phyloP scores from a whole-genome alignment of 2,329 filamentous ascomycete species.

The Huntiella abstrusa region DNA sequence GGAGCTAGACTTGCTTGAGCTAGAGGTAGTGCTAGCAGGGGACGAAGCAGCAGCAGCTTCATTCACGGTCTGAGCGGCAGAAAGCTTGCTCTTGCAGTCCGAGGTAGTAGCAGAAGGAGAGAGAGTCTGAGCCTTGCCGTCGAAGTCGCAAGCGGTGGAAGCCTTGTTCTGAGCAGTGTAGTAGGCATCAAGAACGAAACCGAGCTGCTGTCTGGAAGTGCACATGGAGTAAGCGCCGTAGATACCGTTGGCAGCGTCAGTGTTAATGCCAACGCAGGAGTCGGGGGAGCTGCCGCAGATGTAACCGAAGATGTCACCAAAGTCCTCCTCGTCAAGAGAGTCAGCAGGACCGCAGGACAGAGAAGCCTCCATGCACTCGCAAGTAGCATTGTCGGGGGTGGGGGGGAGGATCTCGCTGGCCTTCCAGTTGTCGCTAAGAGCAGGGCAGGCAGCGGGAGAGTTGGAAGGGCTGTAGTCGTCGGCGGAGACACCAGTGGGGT shows the following conservation, averaged over 20 bases:
- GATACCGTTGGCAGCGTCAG: conserved; percentile 45
- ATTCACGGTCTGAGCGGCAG: conserved; percentile 41
- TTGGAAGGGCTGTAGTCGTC: conserved; percentile 56
- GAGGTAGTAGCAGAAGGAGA: conserved; percentile 26
- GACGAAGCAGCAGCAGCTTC: conserved; percentile 21
- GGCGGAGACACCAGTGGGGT: conserved; percentile 46
- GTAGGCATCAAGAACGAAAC: conserved; percentile 57
- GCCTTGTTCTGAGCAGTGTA: conserved; percentile 37
- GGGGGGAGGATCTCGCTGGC: conserved; percentile 58
- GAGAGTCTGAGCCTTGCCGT: conserved; percentile 42
- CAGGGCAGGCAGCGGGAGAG: conserved; percentile 49
- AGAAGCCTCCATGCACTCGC: conserved; percentile 65
- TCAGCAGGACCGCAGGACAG: conserved; percentile 50
- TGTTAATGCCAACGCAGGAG: conserved; percentile 49
- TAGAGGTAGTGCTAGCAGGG: conserved; percentile 3
- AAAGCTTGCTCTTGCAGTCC: conserved; percentile 39
- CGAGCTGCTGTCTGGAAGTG: conserved; percentile 48
- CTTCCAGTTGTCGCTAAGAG: conserved; percentile 44
- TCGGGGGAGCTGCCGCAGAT: conserved; percentile 42
- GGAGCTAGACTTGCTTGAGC: conserved; percentile 1
- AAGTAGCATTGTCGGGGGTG: conserved; percentile 58
- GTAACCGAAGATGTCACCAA: conserved; percentile 51
- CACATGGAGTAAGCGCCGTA: conserved; percentile 73
- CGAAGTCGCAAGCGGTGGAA: conserved; percentile 49
- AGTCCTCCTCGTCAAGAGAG: conserved; percentile 36